Evolutionary conservation across 1,284 basidiomycete species (phyloP).

Genomic region (Puccinia polysora): DNA sequence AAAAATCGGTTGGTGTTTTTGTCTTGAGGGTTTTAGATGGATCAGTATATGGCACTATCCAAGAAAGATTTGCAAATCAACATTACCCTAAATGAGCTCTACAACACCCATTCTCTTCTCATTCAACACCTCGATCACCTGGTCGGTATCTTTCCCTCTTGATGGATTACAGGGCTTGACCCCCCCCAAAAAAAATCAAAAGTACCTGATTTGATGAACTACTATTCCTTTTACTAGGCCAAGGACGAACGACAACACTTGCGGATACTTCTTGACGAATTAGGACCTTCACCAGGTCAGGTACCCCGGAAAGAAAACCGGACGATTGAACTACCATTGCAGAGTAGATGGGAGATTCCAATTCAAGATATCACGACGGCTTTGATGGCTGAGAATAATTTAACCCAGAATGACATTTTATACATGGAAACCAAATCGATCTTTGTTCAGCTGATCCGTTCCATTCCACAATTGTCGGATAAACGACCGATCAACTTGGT

Average conservation of each 20-base stretch:
- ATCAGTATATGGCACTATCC: constrained; percentile 99
- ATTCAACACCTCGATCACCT: constrained; percentile 90
- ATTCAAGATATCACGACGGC: constrained; percentile 95
- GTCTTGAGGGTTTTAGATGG: constrained; percentile 64
- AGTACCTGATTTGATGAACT: neutral
- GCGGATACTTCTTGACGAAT: constrained; percentile 89
- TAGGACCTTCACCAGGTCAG: constrained; percentile 83
- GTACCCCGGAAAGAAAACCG: constrained; percentile 97
- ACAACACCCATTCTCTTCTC: constrained; percentile 93
- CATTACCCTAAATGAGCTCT: constrained; percentile 98
- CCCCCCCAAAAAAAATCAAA: neutral
- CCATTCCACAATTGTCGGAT: constrained; percentile 76
- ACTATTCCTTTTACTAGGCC: constrained; percentile 60
- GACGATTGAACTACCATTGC: constrained; percentile 83
- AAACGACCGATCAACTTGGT: constrained; percentile 82
- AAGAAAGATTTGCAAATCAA: constrained; percentile 98
- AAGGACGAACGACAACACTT: constrained; percentile 96
- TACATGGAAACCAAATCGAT: constrained; percentile 99
- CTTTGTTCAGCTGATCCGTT: constrained; percentile 94
- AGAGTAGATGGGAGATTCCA: constrained; percentile 98
- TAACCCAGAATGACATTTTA: constrained; percentile 95
- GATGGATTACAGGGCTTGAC: constrained; percentile 16
- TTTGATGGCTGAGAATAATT: constrained; percentile 82
- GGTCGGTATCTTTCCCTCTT: constrained; percentile 55
- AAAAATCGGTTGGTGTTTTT: constrained; percentile 8